A percentile compares a stretch with the other conserved stretches of the same genome.
Conservation (phyloP, 768 basidiomycete genomes). For the Austroboletus eburneus region DNA sequence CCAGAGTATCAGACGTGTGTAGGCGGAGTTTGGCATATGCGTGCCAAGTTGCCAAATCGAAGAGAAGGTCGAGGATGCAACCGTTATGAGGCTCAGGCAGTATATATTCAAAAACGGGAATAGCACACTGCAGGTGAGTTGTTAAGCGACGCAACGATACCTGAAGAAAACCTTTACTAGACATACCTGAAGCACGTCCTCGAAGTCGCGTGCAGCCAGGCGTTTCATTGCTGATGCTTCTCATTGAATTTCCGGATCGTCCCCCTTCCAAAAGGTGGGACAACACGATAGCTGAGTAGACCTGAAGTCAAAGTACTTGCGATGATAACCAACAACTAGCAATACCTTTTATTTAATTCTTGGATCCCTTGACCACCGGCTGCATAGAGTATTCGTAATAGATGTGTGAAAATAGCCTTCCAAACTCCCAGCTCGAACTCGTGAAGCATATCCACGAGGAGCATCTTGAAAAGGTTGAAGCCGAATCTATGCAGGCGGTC, state of each 20-base stretch:
- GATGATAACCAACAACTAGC: no score
- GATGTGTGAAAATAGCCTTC: not conserved
- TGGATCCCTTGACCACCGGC: not conserved
- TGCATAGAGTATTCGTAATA: not conserved
- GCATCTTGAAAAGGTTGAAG: not conserved
- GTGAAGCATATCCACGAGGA: not conserved
- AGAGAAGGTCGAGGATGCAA: conserved; percentile 10
- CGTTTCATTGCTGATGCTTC: not conserved
- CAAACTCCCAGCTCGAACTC: not conserved
- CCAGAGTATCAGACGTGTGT: not conserved
- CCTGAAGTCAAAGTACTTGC: no score
- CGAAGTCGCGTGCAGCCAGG: not conserved
- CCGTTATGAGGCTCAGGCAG: conserved; percentile 9
- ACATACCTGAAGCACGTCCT: not conserved
- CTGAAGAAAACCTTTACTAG: not conserved
- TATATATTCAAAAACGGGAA: not conserved
- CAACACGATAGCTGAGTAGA: not conserved
- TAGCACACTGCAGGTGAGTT: not conserved
- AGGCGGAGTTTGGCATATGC: conserved; percentile 8
- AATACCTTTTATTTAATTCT: not conserved
- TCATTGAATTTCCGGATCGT: not conserved
- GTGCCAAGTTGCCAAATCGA: conserved; percentile 16
- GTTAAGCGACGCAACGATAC: not conserved
- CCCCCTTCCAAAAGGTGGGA: not conserved
- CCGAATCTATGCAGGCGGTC: not conserved